These are phyloP conservation scores for Aspergillus vadensis DNA, from an alignment of 2,329 filamentous ascomycete species.

Conservation along the genomic window DNA sequence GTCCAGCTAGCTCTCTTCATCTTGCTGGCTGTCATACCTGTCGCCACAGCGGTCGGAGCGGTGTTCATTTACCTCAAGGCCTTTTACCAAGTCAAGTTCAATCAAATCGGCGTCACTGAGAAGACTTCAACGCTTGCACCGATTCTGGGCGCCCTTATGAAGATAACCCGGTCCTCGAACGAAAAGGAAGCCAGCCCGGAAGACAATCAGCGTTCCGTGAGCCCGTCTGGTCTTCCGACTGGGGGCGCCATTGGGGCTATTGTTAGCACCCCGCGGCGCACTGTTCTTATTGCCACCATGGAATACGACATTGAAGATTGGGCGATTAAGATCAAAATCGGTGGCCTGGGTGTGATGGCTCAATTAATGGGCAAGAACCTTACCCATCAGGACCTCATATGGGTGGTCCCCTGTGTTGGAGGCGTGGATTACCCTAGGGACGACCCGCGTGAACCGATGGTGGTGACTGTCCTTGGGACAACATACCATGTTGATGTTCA, in stretches of 20 bases:
- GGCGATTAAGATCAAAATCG: constrained; percentile 70
- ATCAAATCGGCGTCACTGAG: constrained; percentile 57
- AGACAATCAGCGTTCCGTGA: neutral
- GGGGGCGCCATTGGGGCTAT: constrained; percentile 28
- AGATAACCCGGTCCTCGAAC: neutral
- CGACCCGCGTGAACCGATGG: constrained; percentile 60
- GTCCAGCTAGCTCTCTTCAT: constrained; percentile 57
- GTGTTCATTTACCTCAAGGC: constrained; percentile 59
- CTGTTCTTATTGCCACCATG: constrained; percentile 68
- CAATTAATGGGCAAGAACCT: constrained; percentile 68
- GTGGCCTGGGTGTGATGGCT: constrained; percentile 69
- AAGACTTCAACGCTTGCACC: constrained; percentile 30
- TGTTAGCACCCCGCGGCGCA: constrained; percentile 44
- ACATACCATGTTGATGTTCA: constrained; percentile 64
- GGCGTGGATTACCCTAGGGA: constrained; percentile 65
- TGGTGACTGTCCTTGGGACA: constrained; percentile 61
- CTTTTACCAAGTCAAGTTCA: constrained; percentile 65
- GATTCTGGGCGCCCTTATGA: neutral
- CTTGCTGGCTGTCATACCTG: constrained; percentile 56
- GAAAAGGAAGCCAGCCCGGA: neutral
- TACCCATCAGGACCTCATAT: constrained; percentile 64
- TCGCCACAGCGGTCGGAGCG: constrained; percentile 50
- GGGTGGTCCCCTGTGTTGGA: constrained; percentile 62
- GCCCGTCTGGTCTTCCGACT: constrained; percentile 33
- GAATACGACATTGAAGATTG: constrained; percentile 72